These are phyloP conservation scores for Lagerstroemia speciosa DNA, from an alignment of 345 rosid genomes.

Conservation along the genomic window DNA sequence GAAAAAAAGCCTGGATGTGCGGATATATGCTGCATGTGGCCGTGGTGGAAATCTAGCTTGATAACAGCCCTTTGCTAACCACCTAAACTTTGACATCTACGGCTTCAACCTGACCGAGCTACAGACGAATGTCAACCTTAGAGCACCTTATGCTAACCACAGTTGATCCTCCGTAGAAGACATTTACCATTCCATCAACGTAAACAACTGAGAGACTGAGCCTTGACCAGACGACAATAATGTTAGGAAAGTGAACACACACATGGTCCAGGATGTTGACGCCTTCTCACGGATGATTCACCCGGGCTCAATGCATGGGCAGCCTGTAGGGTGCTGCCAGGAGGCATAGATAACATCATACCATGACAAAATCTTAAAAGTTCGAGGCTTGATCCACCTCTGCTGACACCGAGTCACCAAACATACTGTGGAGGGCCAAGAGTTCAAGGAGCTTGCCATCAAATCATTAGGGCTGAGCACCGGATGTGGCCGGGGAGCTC, in stretches of 20 bases:
- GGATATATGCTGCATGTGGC: constrained; percentile 19
- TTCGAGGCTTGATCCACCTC: constrained; percentile 21
- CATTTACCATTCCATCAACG: constrained; percentile 15
- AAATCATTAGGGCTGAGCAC: constrained; percentile 10
- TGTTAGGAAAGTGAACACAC: background rate
- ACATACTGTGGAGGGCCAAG: no score
- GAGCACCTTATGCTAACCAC: constrained; percentile 12
- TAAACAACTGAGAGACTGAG: constrained; percentile 13
- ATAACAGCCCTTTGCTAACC: constrained; percentile 14
- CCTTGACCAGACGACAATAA: background rate
- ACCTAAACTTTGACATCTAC: constrained; percentile 22
- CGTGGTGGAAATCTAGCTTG: constrained; percentile 25
- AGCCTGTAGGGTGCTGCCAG: constrained; percentile 17
- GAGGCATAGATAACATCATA: constrained; percentile 17
- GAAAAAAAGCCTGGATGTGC: constrained; percentile 23
- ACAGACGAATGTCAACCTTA: constrained; percentile 3
- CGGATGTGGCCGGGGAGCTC: constrained; percentile 13
- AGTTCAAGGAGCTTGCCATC: constrained; percentile 17
- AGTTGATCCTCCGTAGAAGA: constrained; percentile 24
- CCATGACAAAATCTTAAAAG: constrained; percentile 22
- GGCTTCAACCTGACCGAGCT: constrained; percentile 17
- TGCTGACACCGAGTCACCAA: constrained; percentile 23
- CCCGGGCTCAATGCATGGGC: no score
- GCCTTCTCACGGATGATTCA: no score
- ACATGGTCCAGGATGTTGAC: no score